Evolutionary conservation across 169 alveolate species (phyloP).

Genomic region (Plasmodium billcollinsi): DNA sequence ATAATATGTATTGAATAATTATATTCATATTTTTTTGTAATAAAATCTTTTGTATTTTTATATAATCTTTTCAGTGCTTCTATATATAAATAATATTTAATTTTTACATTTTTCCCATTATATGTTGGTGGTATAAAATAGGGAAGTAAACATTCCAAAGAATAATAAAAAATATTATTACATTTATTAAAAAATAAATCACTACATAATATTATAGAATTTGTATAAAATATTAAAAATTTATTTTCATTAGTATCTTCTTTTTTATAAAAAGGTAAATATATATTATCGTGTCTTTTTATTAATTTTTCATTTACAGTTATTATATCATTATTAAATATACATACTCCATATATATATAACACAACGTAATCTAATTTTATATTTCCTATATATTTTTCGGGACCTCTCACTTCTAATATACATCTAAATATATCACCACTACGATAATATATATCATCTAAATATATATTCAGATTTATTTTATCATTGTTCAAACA

Average conservation of each 20-base stretch:
- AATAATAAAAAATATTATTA: conserved; percentile 10
- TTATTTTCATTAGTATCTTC: conserved; percentile 10
- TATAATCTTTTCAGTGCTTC: conserved; percentile 40
- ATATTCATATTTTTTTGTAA: conserved; percentile 23
- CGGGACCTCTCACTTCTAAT: conserved; percentile 27
- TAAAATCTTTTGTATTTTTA: conserved; percentile 41
- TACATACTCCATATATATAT: conserved; percentile 40
- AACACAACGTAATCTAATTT: conserved; percentile 32
- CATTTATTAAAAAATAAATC: conserved; percentile 12
- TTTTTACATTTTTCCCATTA: conserved; percentile 32
- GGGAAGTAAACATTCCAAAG: conserved; percentile 21
- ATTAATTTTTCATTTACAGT: neutral
- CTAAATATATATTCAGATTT: conserved; percentile 17
- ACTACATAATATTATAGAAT: conserved; percentile 37
- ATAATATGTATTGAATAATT: conserved; percentile 8
- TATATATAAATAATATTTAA: conserved; percentile 37
- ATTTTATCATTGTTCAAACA: conserved; percentile 13
- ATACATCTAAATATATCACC: conserved; percentile 50
- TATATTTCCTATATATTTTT: conserved; percentile 18
- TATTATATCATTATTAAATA: conserved; percentile 26
- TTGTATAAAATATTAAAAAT: conserved; percentile 37
- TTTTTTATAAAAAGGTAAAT: conserved; percentile 35
- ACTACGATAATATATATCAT: conserved; percentile 25
- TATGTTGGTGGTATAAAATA: conserved; percentile 52
- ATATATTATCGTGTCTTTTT: conserved; percentile 15